These are phyloP conservation scores for Globisporangium orthogonon DNA, from an alignment of 352 stramenopile species.

Conservation along the genomic window DNA sequence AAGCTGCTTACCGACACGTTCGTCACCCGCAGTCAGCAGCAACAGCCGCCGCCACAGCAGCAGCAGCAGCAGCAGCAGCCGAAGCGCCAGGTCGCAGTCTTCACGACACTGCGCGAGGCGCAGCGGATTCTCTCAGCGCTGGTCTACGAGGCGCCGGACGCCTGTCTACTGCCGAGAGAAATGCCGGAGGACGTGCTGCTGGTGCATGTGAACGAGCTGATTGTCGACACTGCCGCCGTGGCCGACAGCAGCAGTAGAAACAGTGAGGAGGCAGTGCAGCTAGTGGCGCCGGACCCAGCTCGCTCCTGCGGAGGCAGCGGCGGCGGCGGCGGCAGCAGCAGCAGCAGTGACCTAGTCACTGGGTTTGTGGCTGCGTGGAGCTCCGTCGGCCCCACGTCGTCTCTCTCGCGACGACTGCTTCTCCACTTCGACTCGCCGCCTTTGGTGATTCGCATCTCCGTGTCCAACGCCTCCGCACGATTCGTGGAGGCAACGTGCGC, in stretches of 20 bases:
- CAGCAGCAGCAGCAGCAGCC: background rate
- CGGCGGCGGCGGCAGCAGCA: no score
- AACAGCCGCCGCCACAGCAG: no score
- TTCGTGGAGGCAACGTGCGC: background rate
- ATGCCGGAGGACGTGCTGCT: slow-evolving; percentile 3
- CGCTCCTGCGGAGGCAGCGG: no score
- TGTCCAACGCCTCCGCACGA: background rate
- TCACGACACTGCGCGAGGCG: slow-evolving; percentile 21
- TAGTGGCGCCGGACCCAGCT: no score
- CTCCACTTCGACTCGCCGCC: background rate
- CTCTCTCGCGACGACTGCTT: slow-evolving; percentile 2
- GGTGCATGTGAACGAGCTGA: background rate
- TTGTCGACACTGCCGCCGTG: background rate
- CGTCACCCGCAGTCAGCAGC: background rate
- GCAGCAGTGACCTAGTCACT: no score
- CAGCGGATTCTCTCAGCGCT: slow-evolving; percentile 22
- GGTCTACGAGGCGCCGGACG: slow-evolving; percentile 10
- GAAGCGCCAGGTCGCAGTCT: slow-evolving; percentile 6
- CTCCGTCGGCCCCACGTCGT: background rate
- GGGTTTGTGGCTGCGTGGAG: no score
- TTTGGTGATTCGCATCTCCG: background rate
- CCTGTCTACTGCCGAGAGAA: background rate
- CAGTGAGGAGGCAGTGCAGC: no score
- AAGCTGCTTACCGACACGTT: slow-evolving; percentile 14
- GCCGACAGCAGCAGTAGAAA: no score